Conservation (phyloP, 306 rosid species). For the Cucurbita ficifolia region DNA sequence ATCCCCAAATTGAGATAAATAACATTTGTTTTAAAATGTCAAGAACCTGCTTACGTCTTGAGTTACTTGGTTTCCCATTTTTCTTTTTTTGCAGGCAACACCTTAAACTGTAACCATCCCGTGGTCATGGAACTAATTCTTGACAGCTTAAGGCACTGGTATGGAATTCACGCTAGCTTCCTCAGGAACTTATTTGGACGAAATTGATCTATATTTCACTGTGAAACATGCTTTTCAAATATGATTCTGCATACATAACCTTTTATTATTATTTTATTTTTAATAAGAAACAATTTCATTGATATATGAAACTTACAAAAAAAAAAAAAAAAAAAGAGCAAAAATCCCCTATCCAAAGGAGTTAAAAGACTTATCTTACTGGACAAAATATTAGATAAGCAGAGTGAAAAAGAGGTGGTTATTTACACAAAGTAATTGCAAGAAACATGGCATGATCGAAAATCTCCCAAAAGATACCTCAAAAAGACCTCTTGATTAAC, state of each 20-base stretch:
- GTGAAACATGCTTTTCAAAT: neutral
- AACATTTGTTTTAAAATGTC: neutral
- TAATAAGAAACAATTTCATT: neutral
- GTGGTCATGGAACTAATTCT: constrained; percentile 85
- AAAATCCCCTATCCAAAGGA: neutral
- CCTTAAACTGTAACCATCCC: constrained; percentile 88
- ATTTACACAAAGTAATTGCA: neutral
- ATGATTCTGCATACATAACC: neutral
- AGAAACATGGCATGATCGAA: neutral
- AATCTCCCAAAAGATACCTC: neutral
- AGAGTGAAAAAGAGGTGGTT: neutral
- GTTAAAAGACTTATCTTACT: neutral
- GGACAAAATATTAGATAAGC: neutral
- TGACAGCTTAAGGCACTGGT: constrained; percentile 98
- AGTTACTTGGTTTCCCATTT: neutral
- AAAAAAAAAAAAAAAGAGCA: neutral
- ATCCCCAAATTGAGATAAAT: neutral
- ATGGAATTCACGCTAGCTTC: constrained; percentile 2
- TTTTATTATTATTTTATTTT: neutral
- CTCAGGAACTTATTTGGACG: neutral
- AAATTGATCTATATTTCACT: neutral
- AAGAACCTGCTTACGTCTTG: neutral
- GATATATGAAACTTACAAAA: neutral
- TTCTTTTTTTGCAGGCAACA: constrained; percentile 51
- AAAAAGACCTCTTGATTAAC: neutral